Evolutionary conservation across 2,329 filamentous ascomycete species (phyloP).

Genomic region (Claviceps humidiphila): DNA sequence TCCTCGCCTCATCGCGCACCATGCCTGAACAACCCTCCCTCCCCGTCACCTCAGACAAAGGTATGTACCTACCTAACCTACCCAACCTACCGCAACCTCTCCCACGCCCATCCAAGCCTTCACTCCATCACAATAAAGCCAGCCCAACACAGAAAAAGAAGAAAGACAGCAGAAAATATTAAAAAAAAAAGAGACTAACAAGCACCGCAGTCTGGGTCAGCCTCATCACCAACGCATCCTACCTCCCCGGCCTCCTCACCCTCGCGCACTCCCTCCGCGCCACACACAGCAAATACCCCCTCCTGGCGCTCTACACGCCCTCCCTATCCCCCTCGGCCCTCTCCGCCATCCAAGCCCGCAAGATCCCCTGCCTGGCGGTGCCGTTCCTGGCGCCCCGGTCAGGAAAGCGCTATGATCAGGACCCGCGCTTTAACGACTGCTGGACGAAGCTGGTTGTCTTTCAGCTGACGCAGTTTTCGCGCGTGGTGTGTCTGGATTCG

Average conservation of each 20-base stretch:
- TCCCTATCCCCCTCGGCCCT: conserved; percentile 57
- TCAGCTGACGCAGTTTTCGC: conserved; percentile 59
- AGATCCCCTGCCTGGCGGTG: conserved; percentile 57
- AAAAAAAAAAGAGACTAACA: not conserved
- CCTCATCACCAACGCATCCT: conserved; percentile 72
- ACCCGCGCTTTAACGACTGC: conserved; percentile 78
- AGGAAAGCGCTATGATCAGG: conserved; percentile 56
- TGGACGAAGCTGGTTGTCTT: conserved; percentile 82
- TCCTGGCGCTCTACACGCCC: conserved; percentile 74
- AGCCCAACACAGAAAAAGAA: not conserved
- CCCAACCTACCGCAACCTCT: too few relatives aligned
- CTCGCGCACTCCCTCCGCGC: conserved; percentile 64
- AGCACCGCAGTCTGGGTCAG: conserved; percentile 65
- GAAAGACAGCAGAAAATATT: too few relatives aligned
- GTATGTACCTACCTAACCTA: not conserved
- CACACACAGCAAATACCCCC: conserved; percentile 54
- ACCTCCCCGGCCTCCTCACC: conserved; percentile 70
- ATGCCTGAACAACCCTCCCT: not conserved
- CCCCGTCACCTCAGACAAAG: conserved; percentile 2
- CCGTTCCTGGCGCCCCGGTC: conserved; percentile 57
- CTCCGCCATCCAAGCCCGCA: conserved; percentile 52
- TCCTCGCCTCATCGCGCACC: not conserved
- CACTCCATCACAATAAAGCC: too few relatives aligned
- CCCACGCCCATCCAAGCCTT: too few relatives aligned
- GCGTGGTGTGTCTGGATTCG: conserved; percentile 73